Conservation (phyloP, 371 early-diverging fungal species). For the Syncephalastrum racemosum region DNA sequence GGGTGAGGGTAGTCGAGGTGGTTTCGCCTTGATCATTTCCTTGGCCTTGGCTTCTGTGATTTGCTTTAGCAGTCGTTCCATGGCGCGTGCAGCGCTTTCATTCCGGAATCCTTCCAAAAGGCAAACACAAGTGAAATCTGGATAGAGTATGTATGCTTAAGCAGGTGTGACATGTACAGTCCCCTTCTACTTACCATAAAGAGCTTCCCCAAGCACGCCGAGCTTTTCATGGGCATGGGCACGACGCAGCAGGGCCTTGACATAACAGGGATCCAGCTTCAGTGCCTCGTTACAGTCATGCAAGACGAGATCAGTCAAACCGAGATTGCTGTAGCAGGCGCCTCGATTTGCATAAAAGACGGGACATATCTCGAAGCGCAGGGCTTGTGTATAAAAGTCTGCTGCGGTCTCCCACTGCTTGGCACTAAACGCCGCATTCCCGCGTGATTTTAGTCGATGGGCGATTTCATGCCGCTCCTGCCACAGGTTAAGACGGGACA, state of each 20-base stretch:
- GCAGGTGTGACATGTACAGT: not conserved
- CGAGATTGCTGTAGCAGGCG: slow-evolving; percentile 81
- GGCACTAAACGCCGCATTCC: slow-evolving; percentile 84
- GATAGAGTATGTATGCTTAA: too few species aligned
- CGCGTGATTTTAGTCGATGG: slow-evolving; percentile 78
- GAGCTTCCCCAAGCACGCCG: slow-evolving; percentile 68
- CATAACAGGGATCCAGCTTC: slow-evolving; percentile 71
- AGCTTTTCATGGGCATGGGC: slow-evolving; percentile 80
- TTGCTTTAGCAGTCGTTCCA: slow-evolving; percentile 88
- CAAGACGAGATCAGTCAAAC: slow-evolving; percentile 70
- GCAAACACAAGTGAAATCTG: slow-evolving; percentile 90
- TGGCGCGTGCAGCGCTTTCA: slow-evolving; percentile 75
- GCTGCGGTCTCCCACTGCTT: slow-evolving; percentile 86
- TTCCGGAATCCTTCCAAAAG: slow-evolving; percentile 93
- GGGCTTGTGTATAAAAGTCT: slow-evolving; percentile 84
- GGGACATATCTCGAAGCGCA: slow-evolving; percentile 73
- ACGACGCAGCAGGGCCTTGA: slow-evolving; percentile 83
- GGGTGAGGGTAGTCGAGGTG: slow-evolving; percentile 81
- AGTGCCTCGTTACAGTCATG: slow-evolving; percentile 74
- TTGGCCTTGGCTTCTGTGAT: slow-evolving; percentile 77
- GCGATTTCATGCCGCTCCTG: slow-evolving; percentile 69
- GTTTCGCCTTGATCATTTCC: slow-evolving; percentile 68
- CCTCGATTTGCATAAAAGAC: slow-evolving; percentile 95
- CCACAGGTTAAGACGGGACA: not conserved
- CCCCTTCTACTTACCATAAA: slow-evolving; percentile 59